Percentiles rank a stretch among this genome's conserved stretches.
phyloP scores from a whole-genome alignment of 805 yeast genomes.

The Ogataea pignaliae region DNA sequence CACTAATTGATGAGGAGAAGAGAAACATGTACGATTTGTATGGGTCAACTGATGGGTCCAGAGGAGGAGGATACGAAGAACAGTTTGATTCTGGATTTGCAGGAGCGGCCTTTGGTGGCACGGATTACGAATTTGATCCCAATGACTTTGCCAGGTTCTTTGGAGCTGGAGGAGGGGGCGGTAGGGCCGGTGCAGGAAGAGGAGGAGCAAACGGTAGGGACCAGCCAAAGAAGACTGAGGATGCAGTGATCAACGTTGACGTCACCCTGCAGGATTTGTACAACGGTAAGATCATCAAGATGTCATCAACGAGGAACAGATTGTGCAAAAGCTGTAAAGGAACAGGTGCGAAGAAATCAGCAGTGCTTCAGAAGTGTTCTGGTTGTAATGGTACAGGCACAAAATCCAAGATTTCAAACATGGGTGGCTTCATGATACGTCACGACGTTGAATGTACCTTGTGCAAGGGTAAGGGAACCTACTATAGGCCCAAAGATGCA shows the following conservation, averaged over 20 bases:
- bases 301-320: conserved; percentile 65
- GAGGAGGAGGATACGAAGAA: conserved; percentile 30
- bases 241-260: conserved; percentile 61
- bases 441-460: conserved; percentile 55
- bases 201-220: conserved; percentile 6
- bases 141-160: conserved; percentile 78
- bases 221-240: conserved; percentile 42
- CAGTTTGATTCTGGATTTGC: conserved; percentile 40
- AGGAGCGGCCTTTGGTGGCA: conserved; percentile 37
- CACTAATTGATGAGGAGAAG: conserved; percentile 64
- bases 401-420: conserved; percentile 52
- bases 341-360: conserved; percentile 62
- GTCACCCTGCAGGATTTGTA: conserved; percentile 71
- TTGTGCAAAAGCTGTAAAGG: conserved; percentile 76
- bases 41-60: conserved; percentile 38
- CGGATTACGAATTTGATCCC: conserved; percentile 48
- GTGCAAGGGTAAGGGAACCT: conserved; percentile 70
- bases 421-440: conserved; percentile 70
- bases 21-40: conserved; percentile 56
- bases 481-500: conserved; percentile 56
- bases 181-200: conserved; percentile 11
- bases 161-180: conserved; percentile 29
- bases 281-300: conserved; percentile 75
- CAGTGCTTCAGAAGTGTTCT: conserved; percentile 52
- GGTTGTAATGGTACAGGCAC: conserved; percentile 72